Evolutionary conservation across 352 stramenopile genomes (phyloP).

Genomic region (Phytopythium oedochilum): DNA sequence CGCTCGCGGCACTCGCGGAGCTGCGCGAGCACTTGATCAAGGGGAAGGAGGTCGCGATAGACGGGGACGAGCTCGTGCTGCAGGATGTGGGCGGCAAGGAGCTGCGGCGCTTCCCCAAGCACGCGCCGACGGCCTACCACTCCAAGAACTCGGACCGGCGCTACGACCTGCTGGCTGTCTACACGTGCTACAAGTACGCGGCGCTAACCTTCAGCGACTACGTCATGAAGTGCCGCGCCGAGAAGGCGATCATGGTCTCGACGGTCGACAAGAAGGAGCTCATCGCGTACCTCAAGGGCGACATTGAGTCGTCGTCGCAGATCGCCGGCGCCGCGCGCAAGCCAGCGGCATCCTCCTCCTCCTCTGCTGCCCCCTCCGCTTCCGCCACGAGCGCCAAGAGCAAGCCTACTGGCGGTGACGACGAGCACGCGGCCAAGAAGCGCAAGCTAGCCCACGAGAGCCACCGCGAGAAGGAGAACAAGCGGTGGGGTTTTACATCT

Average conservation of each 20-base stretch:
- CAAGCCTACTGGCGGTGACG: conserved; percentile 6
- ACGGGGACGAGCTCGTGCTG: conserved; percentile 62
- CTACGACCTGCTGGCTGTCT: conserved; percentile 80
- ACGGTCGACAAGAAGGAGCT: conserved; percentile 88
- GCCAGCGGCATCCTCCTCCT: not conserved
- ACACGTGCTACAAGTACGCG: conserved; percentile 76
- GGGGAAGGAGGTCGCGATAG: conserved; percentile 46
- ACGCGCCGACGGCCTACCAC: conserved; percentile 67
- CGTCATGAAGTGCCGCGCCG: conserved; percentile 72
- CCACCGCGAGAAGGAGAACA: conserved; percentile 41
- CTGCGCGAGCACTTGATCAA: conserved; percentile 75
- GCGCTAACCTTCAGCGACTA: conserved; percentile 78
- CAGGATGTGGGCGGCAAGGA: conserved; percentile 40
- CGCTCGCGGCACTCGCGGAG: conserved; percentile 34
- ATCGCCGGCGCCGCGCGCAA: conserved; percentile 29
- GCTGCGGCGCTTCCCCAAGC: conserved; percentile 51
- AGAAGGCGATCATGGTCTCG: conserved; percentile 79
- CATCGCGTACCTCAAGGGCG: conserved; percentile 77
- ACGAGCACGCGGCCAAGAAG: conserved; percentile 36
- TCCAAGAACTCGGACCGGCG: conserved; percentile 81
- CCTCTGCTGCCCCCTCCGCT: not conserved
- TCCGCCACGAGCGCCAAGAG: conserved; percentile 7
- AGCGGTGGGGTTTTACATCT: conserved; percentile 2
- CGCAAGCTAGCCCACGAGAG: conserved; percentile 24
- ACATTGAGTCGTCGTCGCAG: conserved; percentile 77